phyloP scores from a whole-genome alignment of 2,329 filamentous ascomycete species.

The Leptographium galeiforme region DNA sequence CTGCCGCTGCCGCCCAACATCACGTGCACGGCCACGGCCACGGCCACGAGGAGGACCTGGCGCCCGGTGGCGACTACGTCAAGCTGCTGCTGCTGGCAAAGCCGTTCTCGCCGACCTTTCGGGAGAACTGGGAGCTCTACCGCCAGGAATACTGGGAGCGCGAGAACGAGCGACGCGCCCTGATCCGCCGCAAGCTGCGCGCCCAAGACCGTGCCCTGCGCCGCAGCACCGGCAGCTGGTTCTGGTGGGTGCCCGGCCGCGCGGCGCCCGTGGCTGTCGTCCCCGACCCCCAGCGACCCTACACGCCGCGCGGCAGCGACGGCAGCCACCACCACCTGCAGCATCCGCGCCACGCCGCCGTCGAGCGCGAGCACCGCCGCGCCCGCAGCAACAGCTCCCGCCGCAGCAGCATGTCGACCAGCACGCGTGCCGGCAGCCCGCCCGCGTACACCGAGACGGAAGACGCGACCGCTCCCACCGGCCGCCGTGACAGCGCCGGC shows the following conservation, averaged over 20 bases:
- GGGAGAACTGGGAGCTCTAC: conserved; percentile 95
- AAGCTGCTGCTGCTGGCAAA: conserved; percentile 85
- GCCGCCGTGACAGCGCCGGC: conserved; percentile 32
- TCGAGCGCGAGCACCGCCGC: conserved; percentile 33
- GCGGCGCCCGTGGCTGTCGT: conserved; percentile 16
- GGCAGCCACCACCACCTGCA: conserved; percentile 23
- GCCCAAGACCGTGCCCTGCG: conserved; percentile 55
- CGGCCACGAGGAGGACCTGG: conserved; percentile 60
- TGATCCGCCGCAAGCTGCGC: conserved; percentile 57
- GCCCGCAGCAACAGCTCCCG: conserved; percentile 39
- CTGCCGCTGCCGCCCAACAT: not conserved
- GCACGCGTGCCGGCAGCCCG: conserved; percentile 29
- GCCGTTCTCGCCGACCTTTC: conserved; percentile 85
- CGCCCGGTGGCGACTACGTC: conserved; percentile 80
- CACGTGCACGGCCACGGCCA: conserved; percentile 1
- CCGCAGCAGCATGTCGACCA: conserved; percentile 30
- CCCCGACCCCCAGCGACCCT: conserved; percentile 4
- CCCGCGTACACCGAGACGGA: not conserved
- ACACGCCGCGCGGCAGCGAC: conserved; percentile 10
- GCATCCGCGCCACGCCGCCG: conserved; percentile 27
- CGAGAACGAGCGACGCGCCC: conserved; percentile 77
- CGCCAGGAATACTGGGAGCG: conserved; percentile 91
- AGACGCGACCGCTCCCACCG: conserved; percentile 9
- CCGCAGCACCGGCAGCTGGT: conserved; percentile 55
- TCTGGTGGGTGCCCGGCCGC: conserved; percentile 77